Evolutionary conservation across 1,139 yeast genomes (phyloP).

Genomic region (Arxiozyma telluris): DNA sequence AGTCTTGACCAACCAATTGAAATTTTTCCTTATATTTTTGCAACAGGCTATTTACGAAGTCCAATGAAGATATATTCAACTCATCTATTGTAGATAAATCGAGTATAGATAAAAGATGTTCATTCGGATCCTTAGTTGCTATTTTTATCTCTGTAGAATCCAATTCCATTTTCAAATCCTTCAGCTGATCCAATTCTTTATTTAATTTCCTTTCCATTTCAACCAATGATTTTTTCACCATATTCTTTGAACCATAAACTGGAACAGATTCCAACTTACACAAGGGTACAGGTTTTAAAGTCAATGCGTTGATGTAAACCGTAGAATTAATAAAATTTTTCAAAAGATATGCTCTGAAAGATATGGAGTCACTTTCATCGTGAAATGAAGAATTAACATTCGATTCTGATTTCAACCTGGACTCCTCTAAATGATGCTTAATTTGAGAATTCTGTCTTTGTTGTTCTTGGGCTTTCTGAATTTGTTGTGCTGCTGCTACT

Average conservation of each 20-base stretch:
- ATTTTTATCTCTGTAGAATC: not conserved
- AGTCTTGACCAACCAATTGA: constrained; percentile 12
- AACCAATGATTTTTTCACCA: constrained; percentile 2
- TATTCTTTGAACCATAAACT: constrained; percentile 7
- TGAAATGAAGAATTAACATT: constrained; percentile 23
- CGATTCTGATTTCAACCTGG: constrained; percentile 22
- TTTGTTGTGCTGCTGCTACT: constrained; percentile 3
- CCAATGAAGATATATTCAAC: constrained; percentile 4
- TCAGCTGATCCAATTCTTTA: constrained; percentile 1
- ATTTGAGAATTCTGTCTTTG: constrained; percentile 5
- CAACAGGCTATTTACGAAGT: constrained; percentile 4
- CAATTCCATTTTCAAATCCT: not conserved
- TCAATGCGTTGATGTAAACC: constrained; percentile 19
- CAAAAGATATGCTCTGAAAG: constrained; percentile 23
- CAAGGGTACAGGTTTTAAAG: constrained; percentile 20
- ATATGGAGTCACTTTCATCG: constrained; percentile 30
- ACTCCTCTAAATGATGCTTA: constrained; percentile 12
- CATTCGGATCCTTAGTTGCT: not conserved
- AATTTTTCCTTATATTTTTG: constrained; percentile 5
- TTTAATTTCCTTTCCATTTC: constrained; percentile 11
- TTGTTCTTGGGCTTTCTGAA: constrained; percentile 5
- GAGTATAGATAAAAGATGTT: not conserved
- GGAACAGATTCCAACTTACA: constrained; percentile 17
- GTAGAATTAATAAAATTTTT: constrained; percentile 20
- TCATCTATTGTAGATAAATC: not conserved